Base-by-base conservation (phyloP, 1,284 basidiomycete genomes). In the Porodaedalea pini region DNA sequence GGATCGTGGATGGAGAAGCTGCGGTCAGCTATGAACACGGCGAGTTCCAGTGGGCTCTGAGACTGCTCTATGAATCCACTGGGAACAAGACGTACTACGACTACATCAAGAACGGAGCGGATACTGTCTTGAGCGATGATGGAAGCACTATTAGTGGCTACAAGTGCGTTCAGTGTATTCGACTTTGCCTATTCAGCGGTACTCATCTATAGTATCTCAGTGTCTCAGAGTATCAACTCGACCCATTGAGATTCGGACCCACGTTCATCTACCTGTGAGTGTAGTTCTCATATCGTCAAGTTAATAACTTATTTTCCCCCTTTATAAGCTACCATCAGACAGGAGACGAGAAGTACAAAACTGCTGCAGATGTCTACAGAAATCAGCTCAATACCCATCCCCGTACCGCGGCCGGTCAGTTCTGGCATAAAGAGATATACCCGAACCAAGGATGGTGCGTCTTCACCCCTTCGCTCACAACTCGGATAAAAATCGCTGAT, bases 11-110 rank as follows among this genome's bases (percentile, higher is more conserved):
- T 25, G 73, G 73, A 27, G 66, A 57, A 8, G 66, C 75, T 0
- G 56, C 64, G 2, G 73, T 75, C n/a, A 71, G 70, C 2, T 78
- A 78, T 60, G 74, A 75, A 56, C 72, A 78, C 48, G 75, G 76
- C 45, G 73, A 72, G 56, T 70, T 77, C 21, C 70, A 75, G 58
- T 74, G 72, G 70, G 75, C 71, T 0, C 65, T 78, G 10, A 64
- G 69, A 13, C 65, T 67, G 25, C 65, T 77, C 23, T 76, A 70
- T 56, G 73, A 75, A 52, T 61, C 56, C 19, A 75, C 73, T 2
- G 73, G 71, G 19, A 77, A 77, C 59, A 54, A 63, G 58, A 71
- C 69, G 0, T 78, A 78, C 61, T 74, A 67, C 62, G 63, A 75
- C 51, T 78, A 75, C 54, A 76, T 78, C 40, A 65, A 69, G 48